A percentile compares a stretch with the other conserved stretches of the same genome.
Evolutionary conservation across 306 rosid genomes (phyloP).

Genomic region (Trifolium repens): DNA sequence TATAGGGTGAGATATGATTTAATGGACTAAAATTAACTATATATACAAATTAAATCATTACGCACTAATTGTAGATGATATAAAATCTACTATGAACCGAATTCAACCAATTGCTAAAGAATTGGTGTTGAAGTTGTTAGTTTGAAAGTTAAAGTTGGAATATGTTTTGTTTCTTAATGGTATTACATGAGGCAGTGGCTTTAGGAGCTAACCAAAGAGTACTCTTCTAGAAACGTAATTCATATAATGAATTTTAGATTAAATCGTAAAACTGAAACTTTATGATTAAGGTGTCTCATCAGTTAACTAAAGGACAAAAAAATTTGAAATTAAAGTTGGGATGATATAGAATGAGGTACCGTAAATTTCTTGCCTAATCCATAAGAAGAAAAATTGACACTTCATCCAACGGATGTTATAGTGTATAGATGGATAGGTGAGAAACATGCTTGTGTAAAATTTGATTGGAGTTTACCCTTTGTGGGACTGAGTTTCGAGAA

Average conservation of each 20-base stretch:
- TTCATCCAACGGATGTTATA: no score
- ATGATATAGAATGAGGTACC: no score
- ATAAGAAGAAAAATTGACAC: no score
- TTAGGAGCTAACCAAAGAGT: constrained; percentile 41
- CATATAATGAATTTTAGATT: background rate
- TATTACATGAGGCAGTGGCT: constrained; percentile 38
- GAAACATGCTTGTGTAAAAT: no score
- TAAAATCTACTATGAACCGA: constrained; percentile 17
- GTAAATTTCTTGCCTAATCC: no score
- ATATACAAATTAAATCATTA: background rate
- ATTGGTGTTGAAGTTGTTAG: constrained; percentile 17
- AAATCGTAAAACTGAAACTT: background rate
- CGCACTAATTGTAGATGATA: background rate
- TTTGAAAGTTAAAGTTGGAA: constrained; percentile 32
- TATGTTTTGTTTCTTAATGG: constrained; percentile 41
- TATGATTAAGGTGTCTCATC: constrained; percentile 34
- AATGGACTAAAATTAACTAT: no score
- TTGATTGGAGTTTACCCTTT: no score
- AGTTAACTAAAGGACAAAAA: constrained; percentile 29
- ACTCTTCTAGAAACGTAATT: constrained; percentile 37
- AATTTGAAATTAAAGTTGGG: background rate
- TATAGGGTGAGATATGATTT: no score
- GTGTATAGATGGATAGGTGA: no score
- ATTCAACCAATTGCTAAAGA: constrained; percentile 24
- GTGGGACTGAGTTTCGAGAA: no score